A percentile compares a stretch with the other conserved stretches of the same genome.
phyloP scores from a whole-genome alignment of 495 filamentous ascomycete species.

The Penicillium argentinense region DNA sequence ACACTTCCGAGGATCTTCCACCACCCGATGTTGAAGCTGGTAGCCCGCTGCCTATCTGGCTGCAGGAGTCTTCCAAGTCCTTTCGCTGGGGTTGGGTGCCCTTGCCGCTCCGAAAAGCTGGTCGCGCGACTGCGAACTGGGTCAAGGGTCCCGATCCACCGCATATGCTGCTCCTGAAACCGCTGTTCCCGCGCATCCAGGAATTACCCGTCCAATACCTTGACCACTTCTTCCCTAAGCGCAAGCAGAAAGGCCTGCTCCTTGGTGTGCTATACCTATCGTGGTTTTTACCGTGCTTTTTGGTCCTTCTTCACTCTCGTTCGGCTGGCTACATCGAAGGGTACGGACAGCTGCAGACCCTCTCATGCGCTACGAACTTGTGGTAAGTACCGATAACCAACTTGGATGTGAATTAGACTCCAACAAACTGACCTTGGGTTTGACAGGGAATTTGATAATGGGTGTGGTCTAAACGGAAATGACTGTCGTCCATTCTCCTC shows the following conservation, averaged over 20 bases:
- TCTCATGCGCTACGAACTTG: slow-evolving; percentile 64
- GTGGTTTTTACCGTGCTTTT: slow-evolving; percentile 73
- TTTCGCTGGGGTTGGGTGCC: slow-evolving; percentile 56
- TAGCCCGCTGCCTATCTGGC: slow-evolving; percentile 48
- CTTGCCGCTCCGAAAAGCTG: slow-evolving; percentile 47
- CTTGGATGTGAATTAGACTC: not conserved
- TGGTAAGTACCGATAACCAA: slow-evolving; percentile 42
- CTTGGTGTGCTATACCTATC: slow-evolving; percentile 60
- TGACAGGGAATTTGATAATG: slow-evolving; percentile 64
- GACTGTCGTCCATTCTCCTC: slow-evolving; percentile 78
- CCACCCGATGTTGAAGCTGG: slow-evolving; percentile 39
- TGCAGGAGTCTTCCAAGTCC: slow-evolving; percentile 53
- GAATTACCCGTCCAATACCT: slow-evolving; percentile 64
- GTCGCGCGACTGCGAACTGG: slow-evolving; percentile 57
- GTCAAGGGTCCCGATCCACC: slow-evolving; percentile 69
- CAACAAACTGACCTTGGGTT: slow-evolving; percentile 1
- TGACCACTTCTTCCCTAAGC: slow-evolving; percentile 62
- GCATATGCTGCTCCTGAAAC: slow-evolving; percentile 61
- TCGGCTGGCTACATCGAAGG: slow-evolving; percentile 65
- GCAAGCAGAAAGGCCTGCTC: slow-evolving; percentile 56
- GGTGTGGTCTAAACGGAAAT: slow-evolving; percentile 77
- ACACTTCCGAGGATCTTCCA: slow-evolving; percentile 38
- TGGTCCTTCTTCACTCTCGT: slow-evolving; percentile 64
- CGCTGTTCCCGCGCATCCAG: slow-evolving; percentile 68
- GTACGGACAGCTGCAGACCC: slow-evolving; percentile 62